A percentile compares a stretch with the other conserved stretches of the same genome.
Conservation (phyloP, 2,329 filamentous ascomycete species). For the Beauveria rudraprayagi region DNA sequence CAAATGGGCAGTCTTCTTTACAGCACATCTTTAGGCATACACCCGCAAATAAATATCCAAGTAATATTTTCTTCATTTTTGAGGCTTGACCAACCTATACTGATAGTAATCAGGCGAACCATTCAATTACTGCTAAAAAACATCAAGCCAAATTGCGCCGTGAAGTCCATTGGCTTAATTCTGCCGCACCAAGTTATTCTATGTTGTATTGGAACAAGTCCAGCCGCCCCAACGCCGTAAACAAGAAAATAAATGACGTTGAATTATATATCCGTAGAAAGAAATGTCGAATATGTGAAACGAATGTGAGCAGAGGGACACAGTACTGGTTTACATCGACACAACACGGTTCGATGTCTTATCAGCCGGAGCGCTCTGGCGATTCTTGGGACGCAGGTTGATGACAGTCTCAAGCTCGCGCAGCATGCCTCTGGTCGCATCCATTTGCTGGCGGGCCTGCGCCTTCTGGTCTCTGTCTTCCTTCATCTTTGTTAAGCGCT, state of each 20-base stretch:
- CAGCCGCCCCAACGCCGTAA: not conserved
- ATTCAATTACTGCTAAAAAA: not conserved
- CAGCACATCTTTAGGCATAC: too few relatives aligned
- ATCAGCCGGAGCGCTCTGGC: slow-evolving; percentile 28
- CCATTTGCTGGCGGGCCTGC: slow-evolving; percentile 61
- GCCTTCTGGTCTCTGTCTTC: slow-evolving; percentile 76
- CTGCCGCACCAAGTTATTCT: not conserved
- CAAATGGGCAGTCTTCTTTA: too few relatives aligned
- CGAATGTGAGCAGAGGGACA: not conserved
- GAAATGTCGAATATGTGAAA: slow-evolving; percentile 4
- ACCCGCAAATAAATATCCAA: too few relatives aligned
- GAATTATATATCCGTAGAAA: not conserved
- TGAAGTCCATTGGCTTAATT: not conserved
- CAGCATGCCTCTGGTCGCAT: slow-evolving; percentile 83
- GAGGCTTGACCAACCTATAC: not conserved
- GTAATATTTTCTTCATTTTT: too few relatives aligned
- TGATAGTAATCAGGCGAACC: slow-evolving; percentile 2
- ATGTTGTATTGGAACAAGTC: not conserved
- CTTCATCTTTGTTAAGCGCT: slow-evolving; percentile 79
- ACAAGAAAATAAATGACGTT: not conserved
- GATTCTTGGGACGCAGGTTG: slow-evolving; percentile 38
- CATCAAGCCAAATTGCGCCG: not conserved
- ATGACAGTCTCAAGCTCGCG: slow-evolving; percentile 90
- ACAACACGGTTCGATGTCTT: slow-evolving; percentile 28
- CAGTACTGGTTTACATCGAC: slow-evolving; percentile 31